Evolutionary conservation across 768 basidiomycete species (phyloP), one percentile per base, ranked within the genome.

Genomic region (Hygrocybe punicea): DNA sequence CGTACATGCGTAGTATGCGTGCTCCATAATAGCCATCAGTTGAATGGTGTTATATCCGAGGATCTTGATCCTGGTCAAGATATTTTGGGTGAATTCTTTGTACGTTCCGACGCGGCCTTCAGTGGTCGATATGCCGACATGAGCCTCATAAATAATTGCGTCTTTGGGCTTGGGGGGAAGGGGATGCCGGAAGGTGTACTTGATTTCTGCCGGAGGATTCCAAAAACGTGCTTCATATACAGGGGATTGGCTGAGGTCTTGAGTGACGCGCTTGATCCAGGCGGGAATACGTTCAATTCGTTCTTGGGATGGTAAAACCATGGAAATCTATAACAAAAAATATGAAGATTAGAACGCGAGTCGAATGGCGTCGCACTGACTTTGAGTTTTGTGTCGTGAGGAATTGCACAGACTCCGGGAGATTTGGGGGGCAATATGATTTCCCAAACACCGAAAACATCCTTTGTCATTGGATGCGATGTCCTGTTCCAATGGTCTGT

Each of bases 1-100:
- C 89, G 65, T 63, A 94, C 93, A 98, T 60, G 94, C 94, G 72
- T 98, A 98, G 71, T 98, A 98, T 2, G 95, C 91, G 68, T 98
- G 94, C 69, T 97, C 94, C 93, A 97, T 95, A 58, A 97, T 79
- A 14, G 93, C 97, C 97, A 99, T 99, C 63, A 98, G 81, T 73
- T 99, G 97, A 60, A 99, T 98, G 53, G 86, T 84, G 69, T 98
- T 99, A 74, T 99, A 99, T 8, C 94, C 97, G 23, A 98, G 80
- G 56, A 84, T 84, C 70, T 86, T 86, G 70, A 99, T 98, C 60
- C 95, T 81, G 45, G 90, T 91, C 17, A 99, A 79, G 46, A 90
- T 73, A 67, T 96, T 81, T 54, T 75, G 72, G 24, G 93, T 95
- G 65, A 99, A 99, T 72, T 98, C 97, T 69, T 89, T 93, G 81